Conservation (phyloP, 2,329 filamentous ascomycete genomes). For the Trichoderma pleuroti region DNA sequence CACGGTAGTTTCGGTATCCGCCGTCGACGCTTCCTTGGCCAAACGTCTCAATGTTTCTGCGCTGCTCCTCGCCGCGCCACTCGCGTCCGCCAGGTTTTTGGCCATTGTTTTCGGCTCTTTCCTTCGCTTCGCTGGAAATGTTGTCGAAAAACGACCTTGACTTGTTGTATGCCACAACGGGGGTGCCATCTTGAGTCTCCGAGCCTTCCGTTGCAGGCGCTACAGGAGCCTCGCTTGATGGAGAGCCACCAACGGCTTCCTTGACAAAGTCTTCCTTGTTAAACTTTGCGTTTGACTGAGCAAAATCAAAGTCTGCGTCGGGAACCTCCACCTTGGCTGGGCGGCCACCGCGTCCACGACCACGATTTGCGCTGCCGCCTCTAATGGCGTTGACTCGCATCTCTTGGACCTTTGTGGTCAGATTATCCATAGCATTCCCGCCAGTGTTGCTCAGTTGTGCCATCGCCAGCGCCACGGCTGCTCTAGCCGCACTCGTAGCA, state of each 20-base stretch:
- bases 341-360: constrained; percentile 49
- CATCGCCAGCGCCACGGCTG: constrained; percentile 77
- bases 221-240: constrained; percentile 52
- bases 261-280: constrained; percentile 64
- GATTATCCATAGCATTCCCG: constrained; percentile 60
- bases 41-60: constrained; percentile 96
- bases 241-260: constrained; percentile 80
- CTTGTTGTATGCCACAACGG: constrained; percentile 70
- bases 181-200: constrained; percentile 41
- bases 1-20: constrained; percentile 71
- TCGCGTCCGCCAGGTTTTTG: constrained; percentile 74
- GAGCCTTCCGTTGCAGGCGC: constrained; percentile 36
- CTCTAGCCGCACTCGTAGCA: constrained; percentile 70
- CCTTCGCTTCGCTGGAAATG: constrained; percentile 89
- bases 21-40: constrained; percentile 93
- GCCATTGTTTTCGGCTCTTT: constrained; percentile 70
- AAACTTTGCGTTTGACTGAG: constrained; percentile 48
- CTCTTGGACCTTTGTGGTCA: constrained; percentile 71
- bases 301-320: constrained; percentile 88
- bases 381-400: constrained; percentile 64
- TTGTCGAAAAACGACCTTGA: constrained; percentile 94
- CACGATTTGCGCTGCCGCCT: constrained; percentile 45
- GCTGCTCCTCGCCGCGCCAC: constrained; percentile 89
- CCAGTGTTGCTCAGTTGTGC: constrained; percentile 57
- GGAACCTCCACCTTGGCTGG: constrained; percentile 77